These are phyloP conservation scores for Plasmodium gallinaceum DNA, from an alignment of 169 alveolate species.

Conservation along the genomic window DNA sequence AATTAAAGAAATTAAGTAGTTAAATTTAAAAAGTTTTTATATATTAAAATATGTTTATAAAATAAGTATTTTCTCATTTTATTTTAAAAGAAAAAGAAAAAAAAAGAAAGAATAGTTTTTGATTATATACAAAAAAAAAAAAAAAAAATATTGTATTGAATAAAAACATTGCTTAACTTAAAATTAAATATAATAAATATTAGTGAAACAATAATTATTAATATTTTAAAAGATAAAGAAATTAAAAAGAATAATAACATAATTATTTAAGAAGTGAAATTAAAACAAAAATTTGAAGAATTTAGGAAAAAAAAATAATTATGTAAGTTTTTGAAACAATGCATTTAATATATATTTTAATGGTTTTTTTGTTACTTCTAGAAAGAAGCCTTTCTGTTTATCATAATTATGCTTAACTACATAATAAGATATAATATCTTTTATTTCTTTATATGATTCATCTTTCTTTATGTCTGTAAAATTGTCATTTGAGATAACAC, in stretches of 20 bases:
- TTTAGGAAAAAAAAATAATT: not conserved
- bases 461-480: slow-evolving; percentile 17
- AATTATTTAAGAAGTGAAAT: not conserved
- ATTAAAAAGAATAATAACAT: not conserved
- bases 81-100: no score
- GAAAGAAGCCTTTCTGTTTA: slow-evolving; percentile 39
- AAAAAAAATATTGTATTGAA: no score
- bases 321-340: slow-evolving; percentile 41
- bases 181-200: no score
- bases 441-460: slow-evolving; percentile 19
- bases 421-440: slow-evolving; percentile 34
- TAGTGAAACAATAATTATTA: no score
- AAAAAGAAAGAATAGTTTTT: no score
- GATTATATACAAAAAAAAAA: no score
- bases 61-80: no score
- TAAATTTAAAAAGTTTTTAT: no score
- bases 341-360: slow-evolving; percentile 43
- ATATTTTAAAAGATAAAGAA: not conserved
- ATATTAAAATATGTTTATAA: no score
- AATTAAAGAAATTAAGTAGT: no score
- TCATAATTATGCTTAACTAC: slow-evolving; percentile 62
- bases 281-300: not conserved
- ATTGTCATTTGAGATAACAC: slow-evolving; percentile 72
- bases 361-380: slow-evolving; percentile 61
- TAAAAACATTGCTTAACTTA: no score